Conservation (phyloP, 352 stramenopile genomes). For the Blastocystis sp. region DNA sequence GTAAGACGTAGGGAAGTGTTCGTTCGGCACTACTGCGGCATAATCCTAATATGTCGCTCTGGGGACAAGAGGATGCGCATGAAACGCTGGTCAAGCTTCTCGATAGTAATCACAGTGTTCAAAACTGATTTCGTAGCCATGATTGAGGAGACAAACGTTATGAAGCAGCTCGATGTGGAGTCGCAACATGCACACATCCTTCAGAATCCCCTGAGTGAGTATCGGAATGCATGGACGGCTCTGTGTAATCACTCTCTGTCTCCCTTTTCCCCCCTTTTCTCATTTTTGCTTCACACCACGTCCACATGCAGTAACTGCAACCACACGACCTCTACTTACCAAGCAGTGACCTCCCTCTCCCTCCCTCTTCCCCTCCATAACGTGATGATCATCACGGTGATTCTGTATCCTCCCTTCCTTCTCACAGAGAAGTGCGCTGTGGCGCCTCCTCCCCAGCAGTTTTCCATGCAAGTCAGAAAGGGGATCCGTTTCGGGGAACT, state of each 20-base stretch:
- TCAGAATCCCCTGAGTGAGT: background rate
- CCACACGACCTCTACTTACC: background rate
- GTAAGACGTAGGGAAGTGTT: background rate
- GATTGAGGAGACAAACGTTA: background rate
- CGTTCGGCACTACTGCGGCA: conserved; percentile 9
- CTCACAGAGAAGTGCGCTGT: background rate
- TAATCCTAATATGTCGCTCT: background rate
- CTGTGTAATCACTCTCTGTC: background rate
- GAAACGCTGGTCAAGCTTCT: background rate
- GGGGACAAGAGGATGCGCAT: conserved; percentile 32
- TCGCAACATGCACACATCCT: background rate
- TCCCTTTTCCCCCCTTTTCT: background rate
- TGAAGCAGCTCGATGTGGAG: background rate
- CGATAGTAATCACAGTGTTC: background rate
- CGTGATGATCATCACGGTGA: background rate
- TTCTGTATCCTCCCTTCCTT: conserved; percentile 17
- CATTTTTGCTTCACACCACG: background rate
- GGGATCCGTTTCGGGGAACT: background rate
- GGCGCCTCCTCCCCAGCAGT: background rate
- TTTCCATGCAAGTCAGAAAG: background rate
- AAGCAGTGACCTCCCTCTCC: background rate
- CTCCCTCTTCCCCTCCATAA: conserved; percentile 2
- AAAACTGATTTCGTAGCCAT: background rate
- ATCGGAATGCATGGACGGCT: background rate
- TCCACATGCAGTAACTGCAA: conserved; percentile 1